Evolutionary conservation across 1,284 basidiomycete genomes (phyloP).

Genomic region (Fistulinella cinereoalba): DNA sequence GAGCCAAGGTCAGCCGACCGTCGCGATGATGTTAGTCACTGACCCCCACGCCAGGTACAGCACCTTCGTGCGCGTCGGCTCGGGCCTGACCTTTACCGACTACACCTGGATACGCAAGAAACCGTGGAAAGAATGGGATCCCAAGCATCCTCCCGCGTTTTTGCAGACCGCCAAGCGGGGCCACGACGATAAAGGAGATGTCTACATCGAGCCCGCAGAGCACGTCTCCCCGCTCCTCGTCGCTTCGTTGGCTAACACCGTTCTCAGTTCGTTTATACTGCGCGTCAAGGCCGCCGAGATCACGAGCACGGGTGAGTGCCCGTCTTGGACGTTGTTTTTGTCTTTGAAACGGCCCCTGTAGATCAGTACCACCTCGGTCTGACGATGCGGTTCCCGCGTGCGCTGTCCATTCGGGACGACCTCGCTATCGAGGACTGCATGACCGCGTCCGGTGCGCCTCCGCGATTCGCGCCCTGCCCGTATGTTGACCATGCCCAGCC

Average conservation of each 20-base stretch:
- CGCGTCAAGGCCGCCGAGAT: conserved; percentile 92
- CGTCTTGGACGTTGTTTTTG: background rate
- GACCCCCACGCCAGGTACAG: conserved; percentile 51
- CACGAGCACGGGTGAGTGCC: conserved; percentile 59
- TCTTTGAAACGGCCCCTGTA: conserved; percentile 25
- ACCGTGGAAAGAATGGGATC: conserved; percentile 73
- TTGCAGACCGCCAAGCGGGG: conserved; percentile 56
- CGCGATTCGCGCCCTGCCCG: background rate
- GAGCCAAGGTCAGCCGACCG: conserved; percentile 53
- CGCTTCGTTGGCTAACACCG: conserved; percentile 2
- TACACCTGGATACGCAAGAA: conserved; percentile 78
- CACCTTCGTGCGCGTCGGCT: conserved; percentile 82
- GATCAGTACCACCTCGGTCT: conserved; percentile 72
- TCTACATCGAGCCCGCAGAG: conserved; percentile 81
- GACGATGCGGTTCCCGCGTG: conserved; percentile 87
- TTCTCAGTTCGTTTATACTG: conserved; percentile 75
- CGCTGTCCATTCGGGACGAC: conserved; percentile 76
- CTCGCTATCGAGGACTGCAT: conserved; percentile 66
- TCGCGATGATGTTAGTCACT: background rate
- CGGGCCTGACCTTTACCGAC: conserved; percentile 80
- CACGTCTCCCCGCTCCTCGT: conserved; percentile 33
- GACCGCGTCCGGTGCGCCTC: conserved; percentile 55
- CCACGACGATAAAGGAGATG: conserved; percentile 75
- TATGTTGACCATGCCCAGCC: conserved; percentile 30
- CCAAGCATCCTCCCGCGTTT: conserved; percentile 61